Evolutionary conservation across 2,329 filamentous ascomycete species (phyloP).

Genomic region (Fusarium paranaense): DNA sequence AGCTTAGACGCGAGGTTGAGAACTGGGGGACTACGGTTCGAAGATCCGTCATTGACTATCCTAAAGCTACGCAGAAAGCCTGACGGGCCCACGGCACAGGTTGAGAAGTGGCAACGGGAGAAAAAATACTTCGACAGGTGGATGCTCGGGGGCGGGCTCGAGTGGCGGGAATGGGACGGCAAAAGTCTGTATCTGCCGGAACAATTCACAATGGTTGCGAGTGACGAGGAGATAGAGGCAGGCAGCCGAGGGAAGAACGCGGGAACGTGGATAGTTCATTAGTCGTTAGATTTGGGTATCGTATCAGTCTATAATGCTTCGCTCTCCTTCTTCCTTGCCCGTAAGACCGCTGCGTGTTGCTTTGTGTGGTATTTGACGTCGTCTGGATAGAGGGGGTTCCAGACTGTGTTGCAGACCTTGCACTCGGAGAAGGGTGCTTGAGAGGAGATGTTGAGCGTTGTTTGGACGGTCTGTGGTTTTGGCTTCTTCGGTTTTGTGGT

Average conservation of each 20-base stretch:
- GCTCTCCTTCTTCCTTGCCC: constrained; percentile 41
- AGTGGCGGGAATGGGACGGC: neutral
- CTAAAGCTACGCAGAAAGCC: neutral
- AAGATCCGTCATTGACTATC: neutral
- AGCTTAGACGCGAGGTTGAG: neutral
- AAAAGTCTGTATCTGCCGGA: neutral
- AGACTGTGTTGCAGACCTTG: constrained; percentile 56
- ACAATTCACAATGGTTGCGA: neutral
- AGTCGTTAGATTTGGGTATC: constrained; percentile 28
- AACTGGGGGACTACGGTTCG: neutral
- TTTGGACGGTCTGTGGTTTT: constrained; percentile 48
- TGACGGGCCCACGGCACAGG: neutral
- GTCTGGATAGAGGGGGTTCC: constrained; percentile 57
- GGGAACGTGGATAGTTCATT: constrained; percentile 5
- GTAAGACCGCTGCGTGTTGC: constrained; percentile 51
- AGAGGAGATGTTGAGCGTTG: constrained; percentile 57
- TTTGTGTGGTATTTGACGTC: constrained; percentile 58
- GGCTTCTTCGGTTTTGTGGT: constrained; percentile 38
- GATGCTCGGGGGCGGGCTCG: neutral
- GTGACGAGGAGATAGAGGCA: neutral
- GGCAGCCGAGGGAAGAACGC: neutral
- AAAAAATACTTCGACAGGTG: neutral
- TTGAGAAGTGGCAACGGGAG: neutral
- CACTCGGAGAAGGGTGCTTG: constrained; percentile 58
- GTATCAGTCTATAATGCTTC: constrained; percentile 42